Percentiles rank a stretch among this genome's conserved stretches.
phyloP scores from a whole-genome alignment of 208 protist genomes.

The Porcisia hertigi region DNA sequence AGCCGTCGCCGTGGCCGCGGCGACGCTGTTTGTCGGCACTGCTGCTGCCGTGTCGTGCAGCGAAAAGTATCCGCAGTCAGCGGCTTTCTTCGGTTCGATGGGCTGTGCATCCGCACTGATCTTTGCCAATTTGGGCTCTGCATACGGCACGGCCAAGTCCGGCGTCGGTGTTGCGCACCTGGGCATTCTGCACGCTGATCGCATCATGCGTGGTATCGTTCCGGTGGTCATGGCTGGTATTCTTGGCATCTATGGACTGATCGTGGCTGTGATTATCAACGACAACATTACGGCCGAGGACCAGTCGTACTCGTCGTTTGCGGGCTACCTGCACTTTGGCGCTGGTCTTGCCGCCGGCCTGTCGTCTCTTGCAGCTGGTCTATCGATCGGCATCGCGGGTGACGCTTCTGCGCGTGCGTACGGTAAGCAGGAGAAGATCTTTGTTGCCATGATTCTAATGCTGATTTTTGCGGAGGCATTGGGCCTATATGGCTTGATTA shows the following conservation, averaged over 20 bases:
- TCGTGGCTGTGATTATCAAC: constrained; percentile 98
- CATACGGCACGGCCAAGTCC: constrained; percentile 98
- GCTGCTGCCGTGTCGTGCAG: constrained; percentile 56
- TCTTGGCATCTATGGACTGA: constrained; percentile 99
- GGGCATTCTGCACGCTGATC: constrained; percentile 95
- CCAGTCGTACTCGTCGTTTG: constrained; percentile 69
- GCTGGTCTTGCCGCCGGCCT: constrained; percentile 95
- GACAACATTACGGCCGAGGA: constrained; percentile 81
- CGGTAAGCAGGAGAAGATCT: constrained; percentile 97
- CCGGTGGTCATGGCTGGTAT: constrained; percentile 96
- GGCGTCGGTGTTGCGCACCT: constrained; percentile 97
- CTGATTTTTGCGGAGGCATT: constrained; percentile 98
- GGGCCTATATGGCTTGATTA: constrained; percentile 99
- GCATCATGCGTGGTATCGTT: constrained; percentile 95
- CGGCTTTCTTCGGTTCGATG: constrained; percentile 97
- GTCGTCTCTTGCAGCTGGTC: constrained; percentile 95
- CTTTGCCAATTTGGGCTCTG: constrained; percentile 96
- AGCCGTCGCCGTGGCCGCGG: constrained; percentile 20
- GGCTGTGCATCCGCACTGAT: constrained; percentile 91
- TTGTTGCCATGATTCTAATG: constrained; percentile 97
- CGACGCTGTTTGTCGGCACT: constrained; percentile 30
- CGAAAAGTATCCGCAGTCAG: constrained; percentile 85
- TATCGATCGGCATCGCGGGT: constrained; percentile 99
- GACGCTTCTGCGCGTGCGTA: constrained; percentile 93
- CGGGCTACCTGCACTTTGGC: constrained; percentile 87